Evolutionary conservation across 108 stramenopile species (phyloP).

Genomic region (Mayamaea pseudoterrestris): DNA sequence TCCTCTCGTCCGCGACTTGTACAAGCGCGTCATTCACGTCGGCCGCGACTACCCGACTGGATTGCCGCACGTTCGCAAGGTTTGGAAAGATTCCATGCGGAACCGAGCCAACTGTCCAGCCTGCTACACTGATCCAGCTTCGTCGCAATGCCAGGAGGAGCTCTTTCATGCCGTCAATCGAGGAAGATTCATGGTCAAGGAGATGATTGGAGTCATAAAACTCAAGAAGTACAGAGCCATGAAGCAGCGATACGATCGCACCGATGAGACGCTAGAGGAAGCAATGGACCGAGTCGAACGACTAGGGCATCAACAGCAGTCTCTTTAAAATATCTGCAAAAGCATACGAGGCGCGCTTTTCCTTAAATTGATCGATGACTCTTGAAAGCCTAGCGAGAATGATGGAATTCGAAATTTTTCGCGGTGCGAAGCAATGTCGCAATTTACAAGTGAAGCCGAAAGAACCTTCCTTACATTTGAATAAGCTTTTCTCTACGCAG

Average conservation of each 20-base stretch:
- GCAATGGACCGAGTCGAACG: no score
- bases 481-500: no score
- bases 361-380: no score
- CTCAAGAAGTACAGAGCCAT: constrained; percentile 69
- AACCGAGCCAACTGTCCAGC: constrained; percentile 55
- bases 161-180: constrained; percentile 72
- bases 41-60: constrained; percentile 85
- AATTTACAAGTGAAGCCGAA: no score
- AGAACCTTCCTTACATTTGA: no score
- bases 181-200: constrained; percentile 72
- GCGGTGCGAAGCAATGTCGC: no score
- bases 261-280: no score
- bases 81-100: constrained; percentile 78
- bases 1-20: constrained; percentile 82
- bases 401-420: no score
- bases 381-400: no score
- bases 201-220: constrained; percentile 67
- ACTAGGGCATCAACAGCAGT: no score
- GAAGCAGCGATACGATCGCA: constrained; percentile 41
- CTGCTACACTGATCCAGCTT: constrained; percentile 13
- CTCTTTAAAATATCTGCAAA: no score
- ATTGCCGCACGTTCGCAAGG: constrained; percentile 58
- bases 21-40: constrained; percentile 79
- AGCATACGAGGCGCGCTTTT: no score
- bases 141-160: constrained; percentile 57